Base-by-base conservation (phyloP, 768 basidiomycete species). In the Exsudoporus frostii region DNA sequence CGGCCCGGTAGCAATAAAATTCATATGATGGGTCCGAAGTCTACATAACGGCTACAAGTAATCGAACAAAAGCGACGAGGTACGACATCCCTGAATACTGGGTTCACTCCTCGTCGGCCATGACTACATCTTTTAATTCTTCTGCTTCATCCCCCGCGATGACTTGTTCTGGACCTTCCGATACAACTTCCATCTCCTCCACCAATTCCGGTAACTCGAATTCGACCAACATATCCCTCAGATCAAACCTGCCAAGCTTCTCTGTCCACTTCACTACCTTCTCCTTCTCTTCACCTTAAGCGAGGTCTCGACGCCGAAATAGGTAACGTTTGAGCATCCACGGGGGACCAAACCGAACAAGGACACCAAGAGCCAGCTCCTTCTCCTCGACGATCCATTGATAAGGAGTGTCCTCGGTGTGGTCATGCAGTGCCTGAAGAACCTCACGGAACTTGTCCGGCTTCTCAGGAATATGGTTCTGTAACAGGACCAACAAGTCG, bases 251-350 rank as follows among this genome's bases (percentile, higher is more conserved):
- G 7, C 65, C 63, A 38, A 60, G 55, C 45, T 48, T 58, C 27
- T 57, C 58, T 37, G 49, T 45, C 58, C 65, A 51, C 13, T 50
- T 44, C 19, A 55, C 33, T 22, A 66, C 22, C 11, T 47, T 60
- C 7, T 38, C 51, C 43, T 54, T 67, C 22, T 24, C 38, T 22
- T 55, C 58, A 20, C 49, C 56, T 38, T 53, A 56, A 45, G 38
- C 55, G 7, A 66, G 56, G 45, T 66, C 63, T 33, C 54, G 51
- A 15, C 58, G 65, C 22, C 56, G 63, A 51, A 60, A 36, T 24
- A 67, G 43, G 48, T 68, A 67, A 0, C 58, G 63, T 37, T 61
- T 55, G 40, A 65, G 56, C 65, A 67, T 67, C 65, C 65, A 67
- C 10, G 65, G 58, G 0, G 37, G 58, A 27, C 49, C 61, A 30